These are phyloP conservation scores for Thyridium curvatum DNA, from an alignment of 2,329 filamentous ascomycete species.

Conservation along the genomic window DNA sequence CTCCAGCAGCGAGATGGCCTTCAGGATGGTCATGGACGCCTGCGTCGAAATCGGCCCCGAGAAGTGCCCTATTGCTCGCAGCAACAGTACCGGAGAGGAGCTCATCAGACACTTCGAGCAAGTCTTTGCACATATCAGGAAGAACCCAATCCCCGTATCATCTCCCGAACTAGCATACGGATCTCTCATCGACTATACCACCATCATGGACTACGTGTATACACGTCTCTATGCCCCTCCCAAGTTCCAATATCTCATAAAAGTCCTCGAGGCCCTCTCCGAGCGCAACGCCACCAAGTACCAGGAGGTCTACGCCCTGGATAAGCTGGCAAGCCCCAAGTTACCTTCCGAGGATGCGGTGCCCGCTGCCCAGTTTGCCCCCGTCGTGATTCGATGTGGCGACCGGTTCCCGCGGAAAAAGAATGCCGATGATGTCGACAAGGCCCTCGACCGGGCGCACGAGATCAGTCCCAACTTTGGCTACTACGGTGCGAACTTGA, in stretches of 20 bases:
- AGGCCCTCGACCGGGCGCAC: slow-evolving; percentile 13
- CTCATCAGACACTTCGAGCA: slow-evolving; percentile 15
- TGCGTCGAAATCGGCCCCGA: slow-evolving; percentile 13
- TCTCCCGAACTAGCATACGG: not conserved
- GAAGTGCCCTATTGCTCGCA: slow-evolving; percentile 14
- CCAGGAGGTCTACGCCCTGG: slow-evolving; percentile 2
- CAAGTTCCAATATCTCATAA: not conserved
- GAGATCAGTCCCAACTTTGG: slow-evolving; percentile 16
- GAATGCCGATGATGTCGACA: slow-evolving; percentile 18
- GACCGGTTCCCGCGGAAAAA: slow-evolving; percentile 20
- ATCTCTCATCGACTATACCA: slow-evolving; percentile 13
- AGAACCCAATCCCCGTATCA: slow-evolving; percentile 12
- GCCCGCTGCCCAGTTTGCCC: slow-evolving; percentile 4
- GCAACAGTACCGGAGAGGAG: slow-evolving; percentile 9
- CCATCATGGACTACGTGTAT: slow-evolving; percentile 10
- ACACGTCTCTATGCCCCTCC: slow-evolving; percentile 7
- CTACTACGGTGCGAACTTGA: slow-evolving; percentile 10
- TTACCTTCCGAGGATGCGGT: not conserved
- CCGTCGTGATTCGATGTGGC: slow-evolving; percentile 24
- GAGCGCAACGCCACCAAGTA: not conserved
- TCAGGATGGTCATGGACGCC: slow-evolving; percentile 15
- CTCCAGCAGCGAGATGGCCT: slow-evolving; percentile 16
- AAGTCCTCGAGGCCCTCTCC: slow-evolving; percentile 1
- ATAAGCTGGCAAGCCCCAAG: slow-evolving; percentile 1
- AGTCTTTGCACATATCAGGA: slow-evolving; percentile 15